These are phyloP conservation scores for Emergomyces orientalis DNA, from an alignment of 2,329 filamentous ascomycete species.

Conservation along the genomic window DNA sequence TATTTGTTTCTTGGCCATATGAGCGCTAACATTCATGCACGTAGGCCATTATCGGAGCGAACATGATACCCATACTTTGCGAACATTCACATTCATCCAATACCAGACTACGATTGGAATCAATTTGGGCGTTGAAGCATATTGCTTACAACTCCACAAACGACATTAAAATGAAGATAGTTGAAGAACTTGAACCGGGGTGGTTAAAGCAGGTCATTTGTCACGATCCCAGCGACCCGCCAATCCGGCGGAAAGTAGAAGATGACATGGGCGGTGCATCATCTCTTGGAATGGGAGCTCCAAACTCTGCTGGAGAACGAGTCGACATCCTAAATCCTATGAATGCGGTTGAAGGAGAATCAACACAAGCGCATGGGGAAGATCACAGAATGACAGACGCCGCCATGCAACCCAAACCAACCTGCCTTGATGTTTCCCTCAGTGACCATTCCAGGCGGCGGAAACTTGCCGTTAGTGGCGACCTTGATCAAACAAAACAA, in stretches of 20 bases:
- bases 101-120: conserved; percentile 69
- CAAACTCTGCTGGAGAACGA: conserved; percentile 52
- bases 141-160: conserved; percentile 64
- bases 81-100: conserved; percentile 75
- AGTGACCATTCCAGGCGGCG: conserved; percentile 33
- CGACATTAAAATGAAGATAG: conserved; percentile 63
- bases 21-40: background rate
- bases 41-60: conserved; percentile 62
- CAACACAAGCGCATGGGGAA: conserved; percentile 17
- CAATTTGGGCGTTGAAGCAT: conserved; percentile 90
- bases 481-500: conserved; percentile 58
- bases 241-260: conserved; percentile 24
- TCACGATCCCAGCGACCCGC: conserved; percentile 38
- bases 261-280: conserved; percentile 24
- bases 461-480: conserved; percentile 48
- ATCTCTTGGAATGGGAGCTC: conserved; percentile 44
- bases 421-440: conserved; percentile 31
- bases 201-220: conserved; percentile 76
- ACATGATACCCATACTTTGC: conserved; percentile 68
- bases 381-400: conserved; percentile 29
- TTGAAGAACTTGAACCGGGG: conserved; percentile 65
- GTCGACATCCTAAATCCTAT: conserved; percentile 51
- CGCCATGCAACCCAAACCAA: conserved; percentile 32
- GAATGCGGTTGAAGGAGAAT: conserved; percentile 15
- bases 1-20: background rate